Conservation (phyloP, 345 rosid species). For the Acer saccharum region DNA sequence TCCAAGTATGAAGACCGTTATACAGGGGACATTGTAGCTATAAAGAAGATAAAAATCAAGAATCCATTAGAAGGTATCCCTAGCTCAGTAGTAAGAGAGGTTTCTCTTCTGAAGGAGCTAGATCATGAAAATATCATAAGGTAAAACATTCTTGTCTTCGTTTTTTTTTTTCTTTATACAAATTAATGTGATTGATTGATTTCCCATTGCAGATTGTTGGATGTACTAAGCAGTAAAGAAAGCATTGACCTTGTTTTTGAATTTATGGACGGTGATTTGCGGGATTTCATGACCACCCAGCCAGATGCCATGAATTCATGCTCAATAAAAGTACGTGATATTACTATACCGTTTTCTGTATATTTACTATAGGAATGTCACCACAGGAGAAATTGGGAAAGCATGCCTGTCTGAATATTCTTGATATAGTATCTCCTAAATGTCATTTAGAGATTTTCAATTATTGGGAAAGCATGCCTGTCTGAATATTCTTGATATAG, state of each 20-base stretch:
- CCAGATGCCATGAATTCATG: background rate
- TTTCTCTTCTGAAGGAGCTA: slow-evolving; percentile 16
- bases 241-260: slow-evolving; percentile 6
- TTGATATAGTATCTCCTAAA: background rate
- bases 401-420: background rate
- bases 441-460: background rate
- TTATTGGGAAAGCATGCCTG: background rate
- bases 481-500: background rate
- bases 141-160: background rate
- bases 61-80: slow-evolving; percentile 5
- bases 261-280: background rate
- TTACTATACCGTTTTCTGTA: background rate
- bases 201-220: background rate
- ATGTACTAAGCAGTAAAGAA: background rate
- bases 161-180: background rate
- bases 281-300: background rate
- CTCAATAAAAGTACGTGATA: slow-evolving; percentile 4
- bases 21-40: background rate
- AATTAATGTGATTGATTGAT: background rate
- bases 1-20: background rate
- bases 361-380: background rate
- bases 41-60: background rate
- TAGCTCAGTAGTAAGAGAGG: slow-evolving; percentile 8
- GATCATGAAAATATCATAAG: slow-evolving; percentile 2
- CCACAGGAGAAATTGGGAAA: background rate